Conservation (phyloP, 148 eudicot genomes). For the Vaccinium macrocarpon region DNA sequence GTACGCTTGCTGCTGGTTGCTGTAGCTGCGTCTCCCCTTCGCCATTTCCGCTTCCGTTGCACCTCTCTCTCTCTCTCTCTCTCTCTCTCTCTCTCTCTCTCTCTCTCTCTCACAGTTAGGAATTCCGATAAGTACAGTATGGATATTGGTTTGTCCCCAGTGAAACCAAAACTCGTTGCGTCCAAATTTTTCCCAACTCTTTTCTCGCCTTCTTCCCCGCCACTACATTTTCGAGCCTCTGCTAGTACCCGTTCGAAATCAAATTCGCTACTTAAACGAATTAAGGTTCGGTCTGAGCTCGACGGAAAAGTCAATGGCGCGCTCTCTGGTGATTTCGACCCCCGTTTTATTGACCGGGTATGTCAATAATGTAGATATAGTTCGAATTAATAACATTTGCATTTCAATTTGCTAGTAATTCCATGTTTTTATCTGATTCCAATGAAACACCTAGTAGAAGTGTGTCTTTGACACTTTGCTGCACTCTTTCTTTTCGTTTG, state of each 20-base stretch:
- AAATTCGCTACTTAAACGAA: constrained; percentile 18
- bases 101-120: constrained; percentile 8
- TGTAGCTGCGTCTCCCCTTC: not conserved
- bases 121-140: constrained; percentile 2
- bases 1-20: not conserved
- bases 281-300: constrained; percentile 51
- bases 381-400: not conserved
- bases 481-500: too few species aligned
- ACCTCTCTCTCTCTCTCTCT: not conserved
- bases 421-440: not conserved
- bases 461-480: too few species aligned
- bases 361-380: not conserved
- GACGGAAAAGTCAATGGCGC: constrained; percentile 69
- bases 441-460: not conserved
- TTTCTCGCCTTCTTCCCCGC: constrained; percentile 14
- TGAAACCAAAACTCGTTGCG: constrained; percentile 23
- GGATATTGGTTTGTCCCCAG: constrained; percentile 19
- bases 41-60: not conserved
- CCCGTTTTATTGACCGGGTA: constrained; percentile 79
- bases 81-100: not conserved
- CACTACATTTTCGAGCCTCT: constrained; percentile 16
- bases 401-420: not conserved
- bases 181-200: constrained; percentile 17
- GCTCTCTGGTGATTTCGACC: constrained; percentile 67
- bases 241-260: constrained; percentile 21